These are phyloP conservation scores for Elaeis guineensis DNA, from an alignment of 176 grass and related monocot genomes.

Conservation along the genomic window DNA sequence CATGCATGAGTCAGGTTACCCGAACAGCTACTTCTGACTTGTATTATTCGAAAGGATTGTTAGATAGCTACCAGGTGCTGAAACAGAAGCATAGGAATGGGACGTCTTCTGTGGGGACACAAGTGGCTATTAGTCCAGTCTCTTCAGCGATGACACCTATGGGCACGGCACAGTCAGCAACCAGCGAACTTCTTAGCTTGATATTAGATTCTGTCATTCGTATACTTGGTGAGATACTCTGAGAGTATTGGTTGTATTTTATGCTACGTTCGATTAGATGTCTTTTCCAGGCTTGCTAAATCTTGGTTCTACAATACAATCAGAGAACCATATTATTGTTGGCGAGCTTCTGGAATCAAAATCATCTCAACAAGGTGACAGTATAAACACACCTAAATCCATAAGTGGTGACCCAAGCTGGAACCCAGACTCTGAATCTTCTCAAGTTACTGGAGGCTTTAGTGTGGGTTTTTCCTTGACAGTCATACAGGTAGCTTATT, in stretches of 20 bases:
- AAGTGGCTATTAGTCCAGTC: constrained; percentile 76
- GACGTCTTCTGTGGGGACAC: constrained; percentile 36
- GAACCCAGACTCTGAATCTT: constrained; percentile 83
- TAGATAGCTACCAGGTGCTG: constrained; percentile 32
- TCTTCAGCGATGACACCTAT: constrained; percentile 68
- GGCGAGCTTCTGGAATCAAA: constrained; percentile 93
- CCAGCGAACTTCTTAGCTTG: constrained; percentile 58
- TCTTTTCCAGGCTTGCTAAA: neutral
- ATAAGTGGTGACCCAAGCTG: constrained; percentile 49
- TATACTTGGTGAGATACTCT: constrained; percentile 70
- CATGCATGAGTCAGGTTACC: constrained; percentile 30
- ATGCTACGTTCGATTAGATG: neutral
- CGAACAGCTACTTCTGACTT: constrained; percentile 29
- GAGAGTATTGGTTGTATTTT: neutral
- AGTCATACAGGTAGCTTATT: constrained; percentile 65
- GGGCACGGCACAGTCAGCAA: constrained; percentile 60
- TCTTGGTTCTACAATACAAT: constrained; percentile 5
- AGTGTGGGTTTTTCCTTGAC: constrained; percentile 80
- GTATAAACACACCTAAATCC: constrained; percentile 49
- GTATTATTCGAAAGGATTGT: constrained; percentile 34
- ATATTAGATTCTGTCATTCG: constrained; percentile 60
- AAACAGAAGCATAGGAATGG: constrained; percentile 70
- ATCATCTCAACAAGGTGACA: constrained; percentile 51
- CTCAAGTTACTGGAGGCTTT: constrained; percentile 87
- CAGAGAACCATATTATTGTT: constrained; percentile 90